Conservation (phyloP, 2,329 filamentous ascomycete genomes). For the Penicillium glabrum region DNA sequence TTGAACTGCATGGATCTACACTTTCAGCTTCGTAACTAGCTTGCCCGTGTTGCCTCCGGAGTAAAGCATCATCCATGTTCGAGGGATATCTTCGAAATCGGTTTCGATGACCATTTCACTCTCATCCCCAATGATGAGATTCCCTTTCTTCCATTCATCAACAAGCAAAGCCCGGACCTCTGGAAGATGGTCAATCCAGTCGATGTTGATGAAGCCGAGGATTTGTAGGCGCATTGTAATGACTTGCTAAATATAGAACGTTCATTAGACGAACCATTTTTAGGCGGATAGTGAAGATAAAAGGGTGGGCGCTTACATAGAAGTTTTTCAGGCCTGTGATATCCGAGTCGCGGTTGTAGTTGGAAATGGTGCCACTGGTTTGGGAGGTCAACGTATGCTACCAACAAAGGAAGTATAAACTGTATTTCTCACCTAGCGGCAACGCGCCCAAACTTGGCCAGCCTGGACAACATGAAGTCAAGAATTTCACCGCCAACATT, state of each 20-base stretch:
- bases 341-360: constrained; percentile 18
- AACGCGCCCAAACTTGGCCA: constrained; percentile 12
- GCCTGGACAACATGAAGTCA: constrained; percentile 8
- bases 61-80: constrained; percentile 7
- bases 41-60: constrained; percentile 5
- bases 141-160: constrained; percentile 43
- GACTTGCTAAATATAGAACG: constrained; percentile 6
- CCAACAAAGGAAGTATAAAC: neutral
- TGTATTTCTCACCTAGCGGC: constrained; percentile 17
- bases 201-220: constrained; percentile 20
- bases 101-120: constrained; percentile 48
- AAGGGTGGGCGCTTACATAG: constrained; percentile 9
- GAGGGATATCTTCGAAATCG: constrained; percentile 5
- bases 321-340: constrained; percentile 17
- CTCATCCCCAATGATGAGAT: constrained; percentile 46
- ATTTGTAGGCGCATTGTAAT: constrained; percentile 18
- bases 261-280: no score
- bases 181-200: constrained; percentile 20
- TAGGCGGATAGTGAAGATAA: neutral
- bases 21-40: constrained; percentile 6
- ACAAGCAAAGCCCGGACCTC: constrained; percentile 26
- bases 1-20: neutral
- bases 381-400: no score
- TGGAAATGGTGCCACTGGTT: constrained; percentile 22
- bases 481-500: constrained; percentile 6